Conservation (phyloP, 352 stramenopile genomes). For the Globisporangium apiculatum region DNA sequence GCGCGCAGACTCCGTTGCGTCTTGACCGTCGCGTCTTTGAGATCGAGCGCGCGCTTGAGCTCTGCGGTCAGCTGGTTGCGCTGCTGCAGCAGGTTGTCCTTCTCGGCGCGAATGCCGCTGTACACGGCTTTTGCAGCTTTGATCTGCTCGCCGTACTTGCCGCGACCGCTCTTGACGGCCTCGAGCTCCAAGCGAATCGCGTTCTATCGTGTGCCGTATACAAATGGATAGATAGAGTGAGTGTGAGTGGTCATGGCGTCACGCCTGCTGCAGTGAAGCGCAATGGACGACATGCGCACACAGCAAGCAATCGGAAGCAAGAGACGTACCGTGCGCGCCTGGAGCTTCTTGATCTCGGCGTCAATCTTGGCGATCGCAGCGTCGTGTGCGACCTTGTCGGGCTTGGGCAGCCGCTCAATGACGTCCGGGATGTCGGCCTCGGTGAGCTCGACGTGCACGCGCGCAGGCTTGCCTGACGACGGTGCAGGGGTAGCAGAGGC, state of each 20-base stretch:
- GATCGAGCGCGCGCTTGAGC: constrained; percentile 75
- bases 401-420: constrained; percentile 78
- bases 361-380: constrained; percentile 81
- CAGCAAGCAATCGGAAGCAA: background rate
- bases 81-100: constrained; percentile 84
- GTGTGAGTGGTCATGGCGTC: background rate
- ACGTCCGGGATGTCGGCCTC: constrained; percentile 65
- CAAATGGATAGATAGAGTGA: background rate
- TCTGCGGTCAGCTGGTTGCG: constrained; percentile 77
- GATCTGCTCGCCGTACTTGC: constrained; percentile 81
- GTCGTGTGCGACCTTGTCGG: constrained; percentile 89
- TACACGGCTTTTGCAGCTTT: constrained; percentile 84
- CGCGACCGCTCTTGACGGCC: constrained; percentile 69
- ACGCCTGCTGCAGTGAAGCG: background rate
- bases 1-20: constrained; percentile 49
- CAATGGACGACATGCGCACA: background rate
- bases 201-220: constrained; percentile 11
- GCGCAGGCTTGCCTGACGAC: constrained; percentile 1
- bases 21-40: constrained; percentile 73
- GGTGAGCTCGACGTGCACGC: constrained; percentile 19
- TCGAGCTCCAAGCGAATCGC: constrained; percentile 75
- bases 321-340: constrained; percentile 58
- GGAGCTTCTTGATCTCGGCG: constrained; percentile 89
- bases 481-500: background rate
- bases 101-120: constrained; percentile 72